Conservation (phyloP, 768 basidiomycete species). For the Macrocybe gigantea region DNA sequence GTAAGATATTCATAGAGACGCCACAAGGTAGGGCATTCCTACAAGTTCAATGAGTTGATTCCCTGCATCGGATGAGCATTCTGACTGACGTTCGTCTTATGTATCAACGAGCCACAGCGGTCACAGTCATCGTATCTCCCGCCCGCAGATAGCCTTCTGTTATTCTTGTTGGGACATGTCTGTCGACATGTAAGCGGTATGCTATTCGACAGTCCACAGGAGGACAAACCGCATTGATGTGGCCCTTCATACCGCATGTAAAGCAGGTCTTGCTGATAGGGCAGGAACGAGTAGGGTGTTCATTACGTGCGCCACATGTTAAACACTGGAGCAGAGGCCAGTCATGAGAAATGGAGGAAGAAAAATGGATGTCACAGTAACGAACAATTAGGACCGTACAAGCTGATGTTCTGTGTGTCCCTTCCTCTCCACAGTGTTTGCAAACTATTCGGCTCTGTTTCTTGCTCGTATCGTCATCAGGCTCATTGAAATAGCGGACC, state of each 20-base stretch:
- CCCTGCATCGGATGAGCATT: neutral
- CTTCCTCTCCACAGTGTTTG: slow-evolving; percentile 74
- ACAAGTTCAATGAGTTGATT: neutral
- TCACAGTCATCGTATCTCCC: slow-evolving; percentile 48
- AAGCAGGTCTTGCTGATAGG: slow-evolving; percentile 80
- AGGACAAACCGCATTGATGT: slow-evolving; percentile 55
- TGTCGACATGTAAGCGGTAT: slow-evolving; percentile 15
- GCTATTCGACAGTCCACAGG: neutral
- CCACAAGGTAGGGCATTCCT: slow-evolving; percentile 87
- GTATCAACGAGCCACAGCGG: slow-evolving; percentile 60
- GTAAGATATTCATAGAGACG: slow-evolving; percentile 70
- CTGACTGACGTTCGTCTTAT: slow-evolving; percentile 57
- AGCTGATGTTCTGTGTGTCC: slow-evolving; percentile 59
- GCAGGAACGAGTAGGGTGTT: slow-evolving; percentile 72
- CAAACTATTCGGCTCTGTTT: slow-evolving; percentile 52
- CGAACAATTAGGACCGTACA: slow-evolving; percentile 72
- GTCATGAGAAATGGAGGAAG: slow-evolving; percentile 3
- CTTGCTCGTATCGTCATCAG: slow-evolving; percentile 30
- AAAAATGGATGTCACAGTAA: slow-evolving; percentile 2
- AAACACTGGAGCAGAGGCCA: slow-evolving; percentile 46
- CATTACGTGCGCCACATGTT: slow-evolving; percentile 76
- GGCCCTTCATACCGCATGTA: slow-evolving; percentile 80
- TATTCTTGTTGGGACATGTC: slow-evolving; percentile 65
- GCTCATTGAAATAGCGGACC: slow-evolving; percentile 61
- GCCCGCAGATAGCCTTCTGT: slow-evolving; percentile 9